A percentile compares a stretch with the other conserved stretches of the same genome.
phyloP scores from a whole-genome alignment of 768 basidiomycete species.

The Pleurotus sapidus region DNA sequence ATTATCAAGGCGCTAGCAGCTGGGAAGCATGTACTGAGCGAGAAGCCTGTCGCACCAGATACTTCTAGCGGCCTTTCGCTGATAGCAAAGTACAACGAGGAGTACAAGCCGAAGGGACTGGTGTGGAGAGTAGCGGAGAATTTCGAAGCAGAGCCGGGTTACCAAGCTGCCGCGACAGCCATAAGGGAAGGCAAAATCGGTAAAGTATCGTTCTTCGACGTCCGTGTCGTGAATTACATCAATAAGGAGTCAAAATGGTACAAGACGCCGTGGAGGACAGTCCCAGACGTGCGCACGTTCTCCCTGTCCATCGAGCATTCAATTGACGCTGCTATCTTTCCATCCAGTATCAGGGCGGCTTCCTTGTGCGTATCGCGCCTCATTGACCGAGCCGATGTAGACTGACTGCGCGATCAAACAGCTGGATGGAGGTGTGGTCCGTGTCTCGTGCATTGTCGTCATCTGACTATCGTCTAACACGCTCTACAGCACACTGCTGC shows the following conservation, averaged over 20 bases:
- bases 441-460: conserved; percentile 19
- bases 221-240: conserved; percentile 48
- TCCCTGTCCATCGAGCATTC: neutral
- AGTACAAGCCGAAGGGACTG: conserved; percentile 64
- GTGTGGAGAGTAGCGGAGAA: conserved; percentile 85
- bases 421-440: conserved; percentile 78
- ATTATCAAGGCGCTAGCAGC: conserved; percentile 62
- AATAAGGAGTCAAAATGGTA: conserved; percentile 71
- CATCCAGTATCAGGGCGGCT: conserved; percentile 73
- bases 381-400: conserved; percentile 4
- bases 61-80: conserved; percentile 60
- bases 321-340: neutral
- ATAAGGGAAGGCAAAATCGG: conserved; percentile 68
- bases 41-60: conserved; percentile 82
- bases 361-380: conserved; percentile 52
- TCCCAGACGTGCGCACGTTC: conserved; percentile 63
- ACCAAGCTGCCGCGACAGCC: conserved; percentile 41
- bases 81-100: conserved; percentile 61
- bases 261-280: conserved; percentile 79
- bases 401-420: conserved; percentile 21
- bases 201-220: conserved; percentile 64
- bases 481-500: conserved; percentile 59
- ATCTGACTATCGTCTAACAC: conserved; percentile 6
- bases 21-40: conserved; percentile 86
- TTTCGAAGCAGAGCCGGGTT: conserved; percentile 64